phyloP scores from a whole-genome alignment of 164 flowering plant genomes.

The Hamamelis virginiana region DNA sequence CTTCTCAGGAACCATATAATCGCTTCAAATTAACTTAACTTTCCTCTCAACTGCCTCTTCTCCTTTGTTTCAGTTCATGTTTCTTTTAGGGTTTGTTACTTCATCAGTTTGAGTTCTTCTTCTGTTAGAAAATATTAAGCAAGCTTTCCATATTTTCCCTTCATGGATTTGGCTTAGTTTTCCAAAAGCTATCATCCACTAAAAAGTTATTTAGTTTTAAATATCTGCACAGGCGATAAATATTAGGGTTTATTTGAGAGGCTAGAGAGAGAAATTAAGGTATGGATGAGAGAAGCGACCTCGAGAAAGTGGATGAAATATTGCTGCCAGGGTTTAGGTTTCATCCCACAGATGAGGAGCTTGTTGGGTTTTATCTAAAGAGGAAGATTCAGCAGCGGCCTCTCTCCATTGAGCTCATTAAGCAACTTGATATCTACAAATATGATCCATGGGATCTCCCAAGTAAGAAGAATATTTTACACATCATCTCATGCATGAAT shows the following conservation, averaged over 20 bases:
- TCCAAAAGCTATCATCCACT: too few species aligned
- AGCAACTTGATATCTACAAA: conserved; percentile 77
- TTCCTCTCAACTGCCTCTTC: conserved; percentile 15
- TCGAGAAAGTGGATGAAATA: conserved; percentile 52
- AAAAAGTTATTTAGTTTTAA: too few species aligned
- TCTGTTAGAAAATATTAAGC: background rate
- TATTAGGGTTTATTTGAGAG: background rate
- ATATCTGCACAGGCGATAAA: too few species aligned
- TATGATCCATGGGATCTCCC: conserved; percentile 90
- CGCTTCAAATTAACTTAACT: conserved; percentile 39
- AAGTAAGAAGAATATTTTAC: conserved; percentile 37
- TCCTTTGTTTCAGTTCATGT: conserved; percentile 1
- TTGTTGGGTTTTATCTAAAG: conserved; percentile 69
- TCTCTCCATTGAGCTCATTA: conserved; percentile 66
- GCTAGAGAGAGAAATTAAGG: background rate
- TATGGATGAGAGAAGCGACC: conserved; percentile 49
- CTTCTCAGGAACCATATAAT: conserved; percentile 63
- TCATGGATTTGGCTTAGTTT: background rate
- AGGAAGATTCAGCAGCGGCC: conserved; percentile 68
- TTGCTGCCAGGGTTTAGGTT: conserved; percentile 77
- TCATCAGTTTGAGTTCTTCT: conserved; percentile 6
- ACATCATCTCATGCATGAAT: background rate
- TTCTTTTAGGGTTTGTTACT: conserved; percentile 5
- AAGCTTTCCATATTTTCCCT: background rate
- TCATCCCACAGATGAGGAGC: conserved; percentile 89